Evolutionary conservation across 192 early-diverging fungal genomes (phyloP).

Genomic region (Spizellomyces sp.): DNA sequence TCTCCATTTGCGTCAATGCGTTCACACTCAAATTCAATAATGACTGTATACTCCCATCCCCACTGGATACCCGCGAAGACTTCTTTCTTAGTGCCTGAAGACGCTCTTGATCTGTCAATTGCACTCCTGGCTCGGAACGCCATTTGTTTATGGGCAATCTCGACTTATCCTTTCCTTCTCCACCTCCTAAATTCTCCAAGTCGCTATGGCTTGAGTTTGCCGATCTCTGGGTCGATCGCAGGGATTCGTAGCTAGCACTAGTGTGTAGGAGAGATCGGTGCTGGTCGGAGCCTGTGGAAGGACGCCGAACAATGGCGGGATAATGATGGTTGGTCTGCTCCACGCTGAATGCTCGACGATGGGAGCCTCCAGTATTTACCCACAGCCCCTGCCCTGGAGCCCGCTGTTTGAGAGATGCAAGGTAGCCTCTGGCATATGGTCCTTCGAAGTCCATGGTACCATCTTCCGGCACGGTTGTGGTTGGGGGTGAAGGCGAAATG

Average conservation of each 20-base stretch:
- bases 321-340: no score
- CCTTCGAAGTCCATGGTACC: no score
- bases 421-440: background rate
- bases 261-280: background rate
- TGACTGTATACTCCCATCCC: conserved; percentile 15
- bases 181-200: background rate
- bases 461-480: background rate
- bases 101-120: background rate
- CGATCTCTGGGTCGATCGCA: background rate
- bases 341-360: background rate
- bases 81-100: background rate
- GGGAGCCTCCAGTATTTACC: background rate
- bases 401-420: background rate
- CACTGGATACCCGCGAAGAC: conserved; percentile 7
- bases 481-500: background rate
- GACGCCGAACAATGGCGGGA: background rate
- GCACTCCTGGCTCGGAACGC: conserved; percentile 2
- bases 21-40: conserved; percentile 13
- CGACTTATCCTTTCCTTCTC: background rate
- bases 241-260: background rate
- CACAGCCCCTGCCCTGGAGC: background rate
- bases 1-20: conserved; percentile 18
- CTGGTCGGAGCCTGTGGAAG: background rate
- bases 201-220: background rate
- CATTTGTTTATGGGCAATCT: conserved; percentile 3